Base-by-base conservation (phyloP, 1,284 basidiomycete genomes). In the Ustilago crameri region DNA sequence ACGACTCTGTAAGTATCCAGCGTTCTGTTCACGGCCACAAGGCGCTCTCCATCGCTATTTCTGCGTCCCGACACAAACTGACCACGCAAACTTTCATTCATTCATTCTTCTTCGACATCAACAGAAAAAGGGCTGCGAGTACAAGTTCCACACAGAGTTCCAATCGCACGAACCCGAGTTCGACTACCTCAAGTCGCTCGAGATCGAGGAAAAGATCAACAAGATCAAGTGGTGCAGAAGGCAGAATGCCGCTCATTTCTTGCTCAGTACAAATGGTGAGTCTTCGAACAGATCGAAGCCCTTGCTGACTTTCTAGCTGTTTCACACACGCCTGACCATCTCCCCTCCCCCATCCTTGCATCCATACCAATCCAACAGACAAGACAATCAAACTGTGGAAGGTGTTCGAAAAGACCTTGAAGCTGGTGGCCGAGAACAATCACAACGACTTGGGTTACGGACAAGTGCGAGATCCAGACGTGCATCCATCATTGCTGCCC, bases 381-480 rank as follows among this genome's bases (percentile, higher is more conserved):
- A 99, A 99, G 87, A 99, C 96, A 40, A 97, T 99, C 87, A 99
- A 99, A 85, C 89, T 98, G 57, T 99, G 96, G 96, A 98, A 99
- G 84, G 95, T 99, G 34, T 98, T 98, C 76, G 96, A 98, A 86
- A 98, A 98, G 86, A 92, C 92, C 40, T 87, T 99, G 82, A 91
- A 93, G 80, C 92, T 98, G 35, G 95, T 99, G 22, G 90, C 95
- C 22, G 94, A 98, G 86, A 97, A 95, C 84, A 98, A 98, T 84
- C 90, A 95, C 77, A 89, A 90, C 65, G 91, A 71, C 23, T 66
- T 82, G 49, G 74, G 66, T 8, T 80, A 71, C 44, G 72, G 65
- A 17, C 71, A 65, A 34, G 52, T 59, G 20, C 62, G 58, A 10
- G 67, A 74, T 26, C 64, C 71, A 46, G 59, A 59, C 15, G 54